Evolutionary conservation across 805 yeast genomes (phyloP).

Genomic region (Jamesozyma lodderae): DNA sequence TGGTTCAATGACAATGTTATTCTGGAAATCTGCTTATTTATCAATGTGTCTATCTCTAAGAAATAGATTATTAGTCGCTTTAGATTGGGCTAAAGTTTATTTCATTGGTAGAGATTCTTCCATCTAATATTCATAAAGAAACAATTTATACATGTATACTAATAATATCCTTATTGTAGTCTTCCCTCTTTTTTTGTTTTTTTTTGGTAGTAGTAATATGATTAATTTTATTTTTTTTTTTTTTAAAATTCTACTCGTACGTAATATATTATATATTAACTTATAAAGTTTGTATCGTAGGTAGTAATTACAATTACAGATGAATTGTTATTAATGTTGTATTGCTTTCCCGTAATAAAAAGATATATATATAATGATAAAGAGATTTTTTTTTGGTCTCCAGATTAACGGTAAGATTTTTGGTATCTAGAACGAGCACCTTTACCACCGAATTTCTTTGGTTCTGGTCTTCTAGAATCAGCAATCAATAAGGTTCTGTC

Average conservation of each 20-base stretch:
- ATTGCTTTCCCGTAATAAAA: too few relatives aligned
- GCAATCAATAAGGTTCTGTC: conserved; percentile 99
- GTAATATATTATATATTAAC: conserved; percentile 4
- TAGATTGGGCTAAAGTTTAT: conserved; percentile 84
- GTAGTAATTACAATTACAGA: conserved; percentile 2
- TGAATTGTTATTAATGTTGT: neutral
- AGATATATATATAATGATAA: neutral
- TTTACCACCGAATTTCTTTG: conserved; percentile 99
- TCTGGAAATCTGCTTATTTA: conserved; percentile 92
- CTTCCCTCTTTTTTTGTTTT: neutral
- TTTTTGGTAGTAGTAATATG: too few relatives aligned
- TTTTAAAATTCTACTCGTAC: conserved; percentile 2
- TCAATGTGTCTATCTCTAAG: conserved; percentile 85
- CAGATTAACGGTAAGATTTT: conserved; percentile 95
- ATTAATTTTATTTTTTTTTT: neutral
- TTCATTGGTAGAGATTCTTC: conserved; percentile 83
- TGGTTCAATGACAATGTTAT: conserved; percentile 78
- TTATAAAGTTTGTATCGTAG: conserved; percentile 2
- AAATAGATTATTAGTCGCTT: conserved; percentile 74
- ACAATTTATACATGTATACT: neutral
- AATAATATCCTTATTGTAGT: too few relatives aligned
- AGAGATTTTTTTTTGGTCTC: neutral
- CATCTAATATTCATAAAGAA: conserved; percentile 10
- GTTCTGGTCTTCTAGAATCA: conserved; percentile 99
- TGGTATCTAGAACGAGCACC: conserved; percentile 99